phyloP scores from a whole-genome alignment of 1,139 yeast species.

The Pneumocystis jirovecii region DNA sequence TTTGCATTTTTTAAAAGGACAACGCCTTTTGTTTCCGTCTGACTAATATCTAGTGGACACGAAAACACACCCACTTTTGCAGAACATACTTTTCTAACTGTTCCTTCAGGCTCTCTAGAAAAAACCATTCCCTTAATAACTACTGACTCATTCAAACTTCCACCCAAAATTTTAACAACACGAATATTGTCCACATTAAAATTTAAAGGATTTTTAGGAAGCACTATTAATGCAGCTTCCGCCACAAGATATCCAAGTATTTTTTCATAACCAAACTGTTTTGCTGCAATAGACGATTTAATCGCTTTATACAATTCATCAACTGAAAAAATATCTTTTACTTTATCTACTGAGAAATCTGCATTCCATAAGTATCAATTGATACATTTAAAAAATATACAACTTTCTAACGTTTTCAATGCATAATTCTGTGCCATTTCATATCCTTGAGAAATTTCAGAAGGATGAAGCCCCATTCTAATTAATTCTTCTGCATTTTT shows the following conservation, averaged over 20 bases:
- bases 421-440: slow-evolving; percentile 69
- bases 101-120: slow-evolving; percentile 92
- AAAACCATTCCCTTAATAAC: slow-evolving; percentile 97
- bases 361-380: background rate
- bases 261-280: slow-evolving; percentile 82
- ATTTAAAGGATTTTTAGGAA: slow-evolving; percentile 47
- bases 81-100: slow-evolving; percentile 48
- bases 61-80: slow-evolving; percentile 87
- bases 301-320: slow-evolving; percentile 58
- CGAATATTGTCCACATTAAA: slow-evolving; percentile 88
- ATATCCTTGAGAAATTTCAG: slow-evolving; percentile 82
- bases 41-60: slow-evolving; percentile 84
- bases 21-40: slow-evolving; percentile 95
- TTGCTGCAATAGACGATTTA: slow-evolving; percentile 79
- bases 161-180: slow-evolving; percentile 93
- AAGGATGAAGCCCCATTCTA: slow-evolving; percentile 72
- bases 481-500: slow-evolving; percentile 71
- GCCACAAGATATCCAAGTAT: slow-evolving; percentile 63
- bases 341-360: slow-evolving; percentile 45
- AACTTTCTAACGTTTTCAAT: slow-evolving; percentile 40
- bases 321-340: slow-evolving; percentile 42
- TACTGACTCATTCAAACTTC: slow-evolving; percentile 54
- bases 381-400: background rate
- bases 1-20: slow-evolving; percentile 88
- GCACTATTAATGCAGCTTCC: slow-evolving; percentile 66